phyloP scores from a whole-genome alignment of 2,329 filamentous ascomycete species.

The Chrysoporthe deuterocubensis region DNA sequence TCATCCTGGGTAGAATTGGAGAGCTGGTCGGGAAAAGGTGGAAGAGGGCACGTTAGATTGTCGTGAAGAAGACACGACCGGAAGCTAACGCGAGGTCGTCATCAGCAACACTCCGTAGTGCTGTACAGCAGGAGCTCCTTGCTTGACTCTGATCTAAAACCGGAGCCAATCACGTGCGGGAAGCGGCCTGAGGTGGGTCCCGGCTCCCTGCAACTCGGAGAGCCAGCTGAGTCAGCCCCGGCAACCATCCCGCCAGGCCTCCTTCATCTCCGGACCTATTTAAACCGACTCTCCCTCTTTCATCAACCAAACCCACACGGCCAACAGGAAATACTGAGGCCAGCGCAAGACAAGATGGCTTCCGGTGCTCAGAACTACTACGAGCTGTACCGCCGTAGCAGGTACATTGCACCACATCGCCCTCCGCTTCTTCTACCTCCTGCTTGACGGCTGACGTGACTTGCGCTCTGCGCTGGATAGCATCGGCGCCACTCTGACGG shows the following conservation, averaged over 20 bases:
- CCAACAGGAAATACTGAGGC: conserved; percentile 8
- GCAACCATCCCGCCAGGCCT: background rate
- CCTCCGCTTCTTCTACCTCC: conserved; percentile 30
- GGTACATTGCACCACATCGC: conserved; percentile 61
- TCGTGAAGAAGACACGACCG: conserved; percentile 9
- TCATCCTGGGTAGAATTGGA: conserved; percentile 58
- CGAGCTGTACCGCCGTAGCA: conserved; percentile 97
- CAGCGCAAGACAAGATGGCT: conserved; percentile 47
- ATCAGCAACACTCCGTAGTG: conserved; percentile 11
- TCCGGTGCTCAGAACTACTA: conserved; percentile 68
- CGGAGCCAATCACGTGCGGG: conserved; percentile 15
- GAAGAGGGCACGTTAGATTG: background rate
- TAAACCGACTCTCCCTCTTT: conserved; percentile 12
- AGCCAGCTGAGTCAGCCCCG: conserved; percentile 11
- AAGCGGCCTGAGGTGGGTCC: conserved; percentile 14
- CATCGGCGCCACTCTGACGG: conserved; percentile 89
- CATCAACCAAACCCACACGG: conserved; percentile 34
- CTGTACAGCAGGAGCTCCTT: conserved; percentile 19
- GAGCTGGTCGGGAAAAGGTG: conserved; percentile 16
- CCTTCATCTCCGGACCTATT: conserved; percentile 10
- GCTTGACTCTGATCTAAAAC: conserved; percentile 9
- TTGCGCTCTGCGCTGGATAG: conserved; percentile 50
- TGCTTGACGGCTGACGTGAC: conserved; percentile 26
- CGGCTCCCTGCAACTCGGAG: background rate
- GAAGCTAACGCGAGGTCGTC: conserved; percentile 24